Conservation (phyloP, 768 basidiomycete species). For the Hypsizygus marmoreus region DNA sequence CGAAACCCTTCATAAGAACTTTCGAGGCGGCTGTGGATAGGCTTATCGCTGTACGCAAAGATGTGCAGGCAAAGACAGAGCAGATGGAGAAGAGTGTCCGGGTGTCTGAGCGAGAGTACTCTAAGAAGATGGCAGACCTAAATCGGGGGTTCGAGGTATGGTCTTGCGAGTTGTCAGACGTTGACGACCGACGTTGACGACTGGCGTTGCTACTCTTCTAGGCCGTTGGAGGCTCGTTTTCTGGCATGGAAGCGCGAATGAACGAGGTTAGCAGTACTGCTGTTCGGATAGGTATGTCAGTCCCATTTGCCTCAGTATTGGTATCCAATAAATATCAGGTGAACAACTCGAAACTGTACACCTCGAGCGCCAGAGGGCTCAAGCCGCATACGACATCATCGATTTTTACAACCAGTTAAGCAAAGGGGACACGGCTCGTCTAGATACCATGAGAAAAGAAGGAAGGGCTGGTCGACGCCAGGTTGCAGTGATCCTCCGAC, state of each 20-base stretch:
- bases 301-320: conserved; percentile 1
- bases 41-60: conserved; percentile 82
- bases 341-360: conserved; percentile 96
- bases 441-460: conserved; percentile 82
- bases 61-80: conserved; percentile 88
- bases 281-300: conserved; percentile 83
- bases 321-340: conserved; percentile 44
- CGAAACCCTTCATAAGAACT: conserved; percentile 88
- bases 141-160: conserved; percentile 92
- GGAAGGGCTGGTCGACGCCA: conserved; percentile 87
- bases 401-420: conserved; percentile 94
- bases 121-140: conserved; percentile 90
- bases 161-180: conserved; percentile 3
- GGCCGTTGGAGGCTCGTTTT: conserved; percentile 87
- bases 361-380: conserved; percentile 87
- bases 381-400: conserved; percentile 91
- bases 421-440: conserved; percentile 70
- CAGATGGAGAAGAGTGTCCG: conserved; percentile 91
- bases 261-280: conserved; percentile 93
- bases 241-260: conserved; percentile 88
- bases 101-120: conserved; percentile 89
- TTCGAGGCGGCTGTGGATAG: conserved; percentile 92
- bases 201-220: conserved; percentile 31
- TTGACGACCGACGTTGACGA: conserved; percentile 1
- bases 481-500: conserved; percentile 83